A percentile compares a stretch with the other conserved stretches of the same genome.
phyloP scores from a whole-genome alignment of 345 rosid species.

The Citrus unshiu region DNA sequence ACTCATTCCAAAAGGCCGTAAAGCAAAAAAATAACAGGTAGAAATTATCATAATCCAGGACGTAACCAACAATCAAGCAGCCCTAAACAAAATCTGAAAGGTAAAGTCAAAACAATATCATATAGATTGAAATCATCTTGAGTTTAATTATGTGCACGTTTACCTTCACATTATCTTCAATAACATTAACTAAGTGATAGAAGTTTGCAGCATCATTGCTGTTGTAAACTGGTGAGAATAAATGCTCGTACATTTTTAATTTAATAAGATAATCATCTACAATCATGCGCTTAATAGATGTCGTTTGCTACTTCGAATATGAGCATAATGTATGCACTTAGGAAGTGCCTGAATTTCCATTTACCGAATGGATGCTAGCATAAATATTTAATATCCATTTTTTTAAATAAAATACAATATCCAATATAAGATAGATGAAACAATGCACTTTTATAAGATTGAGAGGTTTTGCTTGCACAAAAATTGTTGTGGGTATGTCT shows the following conservation, averaged over 20 bases:
- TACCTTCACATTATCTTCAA: not conserved
- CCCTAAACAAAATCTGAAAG: not conserved
- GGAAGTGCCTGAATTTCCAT: not conserved
- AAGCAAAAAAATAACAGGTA: not conserved
- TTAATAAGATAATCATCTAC: not conserved
- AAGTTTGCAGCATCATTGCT: not conserved
- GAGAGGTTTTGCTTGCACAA: not conserved
- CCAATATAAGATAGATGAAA: not conserved
- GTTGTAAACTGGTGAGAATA: not conserved
- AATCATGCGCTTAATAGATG: not conserved
- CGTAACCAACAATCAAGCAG: not conserved
- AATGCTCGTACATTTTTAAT: not conserved
- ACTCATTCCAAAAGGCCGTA: conserved; percentile 8
- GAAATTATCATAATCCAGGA: not conserved
- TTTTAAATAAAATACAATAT: not conserved
- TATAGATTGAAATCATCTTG: not conserved
- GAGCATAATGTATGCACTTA: not conserved
- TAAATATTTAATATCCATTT: no score
- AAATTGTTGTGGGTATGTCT: not conserved
- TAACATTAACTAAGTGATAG: not conserved
- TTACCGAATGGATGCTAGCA: not conserved
- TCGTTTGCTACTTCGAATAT: not conserved
- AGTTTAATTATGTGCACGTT: not conserved
- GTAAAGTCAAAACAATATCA: not conserved
- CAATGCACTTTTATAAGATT: not conserved